Percentiles rank a stretch among this genome's conserved stretches.
Evolutionary conservation across 306 rosid genomes (phyloP).

Genomic region (Rosa multiflora): DNA sequence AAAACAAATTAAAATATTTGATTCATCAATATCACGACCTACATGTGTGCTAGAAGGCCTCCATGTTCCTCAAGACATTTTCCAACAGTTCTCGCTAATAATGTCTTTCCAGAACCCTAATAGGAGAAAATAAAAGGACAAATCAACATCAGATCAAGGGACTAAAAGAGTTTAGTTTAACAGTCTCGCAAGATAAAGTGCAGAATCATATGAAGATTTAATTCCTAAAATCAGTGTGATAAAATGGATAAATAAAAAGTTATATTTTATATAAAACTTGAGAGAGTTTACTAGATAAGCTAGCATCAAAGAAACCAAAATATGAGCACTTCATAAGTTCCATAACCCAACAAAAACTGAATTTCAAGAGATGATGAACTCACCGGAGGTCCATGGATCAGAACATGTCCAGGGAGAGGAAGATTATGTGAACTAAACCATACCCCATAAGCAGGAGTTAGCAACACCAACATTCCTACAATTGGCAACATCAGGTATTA

Average conservation of each 20-base stretch:
- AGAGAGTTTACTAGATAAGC: not conserved
- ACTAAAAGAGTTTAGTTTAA: not conserved
- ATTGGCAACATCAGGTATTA: conserved; percentile 22
- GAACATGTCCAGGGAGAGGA: conserved; percentile 88
- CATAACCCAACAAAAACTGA: not conserved
- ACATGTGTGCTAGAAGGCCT: conserved; percentile 76
- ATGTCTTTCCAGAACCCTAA: conserved; percentile 96
- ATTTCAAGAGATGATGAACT: conserved; percentile 31
- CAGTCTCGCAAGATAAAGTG: not conserved
- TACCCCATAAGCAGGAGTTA: conserved; percentile 67
- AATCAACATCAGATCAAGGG: not conserved
- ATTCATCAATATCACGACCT: conserved; percentile 33
- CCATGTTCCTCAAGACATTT: conserved; percentile 58
- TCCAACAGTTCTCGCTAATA: conserved; percentile 73
- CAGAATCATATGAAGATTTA: not conserved
- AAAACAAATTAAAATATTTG: not conserved
- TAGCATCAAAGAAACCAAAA: conserved; percentile 1
- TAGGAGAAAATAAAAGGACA: not conserved
- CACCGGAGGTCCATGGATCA: conserved; percentile 90
- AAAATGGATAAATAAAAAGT: not conserved
- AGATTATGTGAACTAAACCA: conserved; percentile 73
- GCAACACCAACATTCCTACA: conserved; percentile 73
- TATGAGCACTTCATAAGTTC: not conserved
- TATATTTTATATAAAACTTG: not conserved
- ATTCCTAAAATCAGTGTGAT: not conserved